Conservation (phyloP, 345 rosid genomes). For the Eucalyptus virginea region DNA sequence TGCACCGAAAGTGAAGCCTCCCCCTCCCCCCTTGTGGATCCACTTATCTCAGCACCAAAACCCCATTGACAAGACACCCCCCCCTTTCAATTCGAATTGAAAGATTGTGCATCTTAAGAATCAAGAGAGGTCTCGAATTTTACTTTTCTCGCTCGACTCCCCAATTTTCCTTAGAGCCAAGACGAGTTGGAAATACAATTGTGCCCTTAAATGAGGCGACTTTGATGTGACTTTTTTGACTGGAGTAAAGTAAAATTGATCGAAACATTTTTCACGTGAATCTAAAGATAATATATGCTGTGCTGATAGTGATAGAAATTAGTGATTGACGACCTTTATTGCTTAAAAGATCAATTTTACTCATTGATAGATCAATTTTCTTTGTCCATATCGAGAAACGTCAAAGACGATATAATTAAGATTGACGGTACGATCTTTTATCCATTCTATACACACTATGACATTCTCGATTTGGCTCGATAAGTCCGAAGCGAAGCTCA, state of each 20-base stretch:
- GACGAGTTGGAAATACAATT: neutral
- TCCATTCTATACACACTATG: neutral
- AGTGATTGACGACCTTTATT: accelerated
- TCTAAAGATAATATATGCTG: accelerated
- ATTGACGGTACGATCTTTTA: neutral
- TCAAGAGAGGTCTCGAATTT: no score
- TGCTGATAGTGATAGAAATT: accelerated
- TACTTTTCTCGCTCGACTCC: no score
- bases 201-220: neutral
- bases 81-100: neutral
- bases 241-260: neutral
- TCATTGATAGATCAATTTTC: neutral
- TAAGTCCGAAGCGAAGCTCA: neutral
- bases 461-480: neutral
- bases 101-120: neutral
- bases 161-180: neutral
- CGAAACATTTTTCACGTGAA: neutral
- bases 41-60: neutral
- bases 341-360: neutral
- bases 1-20: constrained; percentile 32
- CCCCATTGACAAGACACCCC: neutral
- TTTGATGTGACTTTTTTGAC: neutral
- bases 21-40: neutral
- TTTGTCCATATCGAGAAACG: neutral
- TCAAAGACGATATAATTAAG: neutral